Conservation (phyloP, 2,329 filamentous ascomycete genomes). For the Cladosporium sphaerospermum region DNA sequence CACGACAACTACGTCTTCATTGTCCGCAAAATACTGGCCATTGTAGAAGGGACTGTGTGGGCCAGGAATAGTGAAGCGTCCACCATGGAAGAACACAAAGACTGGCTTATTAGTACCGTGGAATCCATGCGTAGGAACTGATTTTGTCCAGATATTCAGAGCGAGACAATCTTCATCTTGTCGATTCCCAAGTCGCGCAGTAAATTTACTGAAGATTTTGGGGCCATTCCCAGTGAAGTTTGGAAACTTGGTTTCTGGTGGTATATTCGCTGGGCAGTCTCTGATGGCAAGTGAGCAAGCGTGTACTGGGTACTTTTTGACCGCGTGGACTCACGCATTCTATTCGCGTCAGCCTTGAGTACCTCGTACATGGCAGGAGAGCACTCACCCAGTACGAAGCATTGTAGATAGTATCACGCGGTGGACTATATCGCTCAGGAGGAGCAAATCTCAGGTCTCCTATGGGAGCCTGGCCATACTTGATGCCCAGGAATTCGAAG, state of each 20-base stretch:
- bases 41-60: constrained; percentile 34
- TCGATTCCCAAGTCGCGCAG: constrained; percentile 16
- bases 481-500: constrained; percentile 31
- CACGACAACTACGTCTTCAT: constrained; percentile 37
- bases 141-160: constrained; percentile 33
- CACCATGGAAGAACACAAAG: constrained; percentile 38
- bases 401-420: constrained; percentile 4
- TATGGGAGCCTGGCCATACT: constrained; percentile 31
- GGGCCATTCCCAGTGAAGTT: constrained; percentile 22
- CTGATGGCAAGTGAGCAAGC: background rate
- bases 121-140: constrained; percentile 14
- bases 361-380: background rate
- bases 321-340: background rate
- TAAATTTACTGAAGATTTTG: constrained; percentile 17
- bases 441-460: constrained; percentile 30
- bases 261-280: constrained; percentile 17
- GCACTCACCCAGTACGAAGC: constrained; percentile 6
- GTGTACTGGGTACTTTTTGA: background rate
- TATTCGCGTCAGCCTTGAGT: background rate
- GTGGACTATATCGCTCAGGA: constrained; percentile 6
- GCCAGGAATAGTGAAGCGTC: constrained; percentile 33
- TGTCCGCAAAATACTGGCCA: constrained; percentile 31
- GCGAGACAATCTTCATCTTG: constrained; percentile 31
- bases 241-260: constrained; percentile 18
- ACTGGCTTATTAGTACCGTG: constrained; percentile 24